Evolutionary conservation across 768 basidiomycete species (phyloP).

Genomic region (Dioszegia aurantiaca): DNA sequence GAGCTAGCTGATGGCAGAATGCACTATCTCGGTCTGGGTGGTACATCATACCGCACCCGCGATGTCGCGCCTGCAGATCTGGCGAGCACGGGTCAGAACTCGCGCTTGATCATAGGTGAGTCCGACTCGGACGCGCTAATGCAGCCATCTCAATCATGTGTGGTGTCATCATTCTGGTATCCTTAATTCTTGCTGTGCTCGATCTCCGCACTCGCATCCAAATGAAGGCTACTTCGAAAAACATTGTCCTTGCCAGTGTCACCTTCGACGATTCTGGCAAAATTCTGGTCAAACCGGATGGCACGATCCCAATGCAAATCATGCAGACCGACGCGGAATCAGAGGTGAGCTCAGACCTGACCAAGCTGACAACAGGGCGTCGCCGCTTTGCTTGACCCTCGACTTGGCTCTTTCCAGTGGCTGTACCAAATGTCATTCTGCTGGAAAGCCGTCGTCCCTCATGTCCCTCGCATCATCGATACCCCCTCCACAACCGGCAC

Average conservation of each 20-base stretch:
- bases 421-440: constrained; percentile 52
- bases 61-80: constrained; percentile 23
- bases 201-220: constrained; percentile 37
- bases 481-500: constrained; percentile 4
- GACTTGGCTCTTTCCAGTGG: constrained; percentile 53
- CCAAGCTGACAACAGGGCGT: constrained; percentile 33
- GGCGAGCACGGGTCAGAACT: constrained; percentile 31
- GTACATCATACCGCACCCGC: constrained; percentile 45
- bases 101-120: constrained; percentile 46
- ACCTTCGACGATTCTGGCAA: constrained; percentile 51
- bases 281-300: constrained; percentile 51
- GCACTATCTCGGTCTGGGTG: constrained; percentile 53
- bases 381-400: constrained; percentile 47
- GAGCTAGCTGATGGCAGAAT: constrained; percentile 30
- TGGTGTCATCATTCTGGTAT: constrained; percentile 44
- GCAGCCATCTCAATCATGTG: constrained; percentile 53
- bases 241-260: constrained; percentile 51
- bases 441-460: constrained; percentile 49
- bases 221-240: constrained; percentile 38
- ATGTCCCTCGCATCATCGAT: constrained; percentile 43
- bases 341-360: constrained; percentile 27
- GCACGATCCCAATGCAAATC: constrained; percentile 51
- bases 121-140: background rate
- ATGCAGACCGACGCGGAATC: constrained; percentile 51
- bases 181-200: constrained; percentile 40